phyloP scores from a whole-genome alignment of 2,329 filamentous ascomycete genomes.

The Ascosphaera apis region DNA sequence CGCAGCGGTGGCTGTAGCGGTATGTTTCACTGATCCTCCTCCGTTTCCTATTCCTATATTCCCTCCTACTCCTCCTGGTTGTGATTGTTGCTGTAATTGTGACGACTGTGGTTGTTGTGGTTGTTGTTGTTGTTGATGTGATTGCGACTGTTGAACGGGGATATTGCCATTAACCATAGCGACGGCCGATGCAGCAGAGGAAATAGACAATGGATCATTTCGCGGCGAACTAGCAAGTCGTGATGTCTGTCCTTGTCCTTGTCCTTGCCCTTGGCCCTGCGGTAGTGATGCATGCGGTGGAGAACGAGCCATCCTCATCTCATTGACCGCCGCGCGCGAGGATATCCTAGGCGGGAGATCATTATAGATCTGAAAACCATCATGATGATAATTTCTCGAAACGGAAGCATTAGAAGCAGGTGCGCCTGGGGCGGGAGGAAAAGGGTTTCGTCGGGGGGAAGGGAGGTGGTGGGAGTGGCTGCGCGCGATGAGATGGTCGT shows the following conservation, averaged over 20 bases:
- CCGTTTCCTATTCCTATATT: too few species aligned
- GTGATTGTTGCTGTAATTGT: not conserved
- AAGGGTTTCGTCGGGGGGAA: not conserved
- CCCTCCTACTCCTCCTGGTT: not conserved
- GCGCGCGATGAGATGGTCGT: too few species aligned
- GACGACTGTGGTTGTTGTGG: not conserved
- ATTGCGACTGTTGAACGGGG: not conserved
- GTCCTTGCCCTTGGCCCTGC: too few species aligned
- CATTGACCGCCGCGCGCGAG: not conserved
- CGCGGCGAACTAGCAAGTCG: too few species aligned
- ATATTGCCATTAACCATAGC: too few species aligned
- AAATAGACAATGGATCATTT: too few species aligned
- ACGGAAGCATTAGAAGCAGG: slow-evolving; percentile 9
- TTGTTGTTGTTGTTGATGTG: not conserved
- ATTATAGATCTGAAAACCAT: not conserved
- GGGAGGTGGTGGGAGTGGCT: not conserved
- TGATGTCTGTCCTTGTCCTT: too few species aligned
- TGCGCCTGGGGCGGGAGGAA: slow-evolving; percentile 8
- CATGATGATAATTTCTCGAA: slow-evolving; percentile 5
- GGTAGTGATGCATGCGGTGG: too few species aligned
- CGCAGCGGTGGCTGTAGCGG: slow-evolving; percentile 14
- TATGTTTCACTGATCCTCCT: too few species aligned
- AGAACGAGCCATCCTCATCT: not conserved
- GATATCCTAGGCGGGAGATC: not conserved
- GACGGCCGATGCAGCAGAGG: too few species aligned